Conservation (phyloP, 805 yeast species). For the Diddensiella transvaalensis region DNA sequence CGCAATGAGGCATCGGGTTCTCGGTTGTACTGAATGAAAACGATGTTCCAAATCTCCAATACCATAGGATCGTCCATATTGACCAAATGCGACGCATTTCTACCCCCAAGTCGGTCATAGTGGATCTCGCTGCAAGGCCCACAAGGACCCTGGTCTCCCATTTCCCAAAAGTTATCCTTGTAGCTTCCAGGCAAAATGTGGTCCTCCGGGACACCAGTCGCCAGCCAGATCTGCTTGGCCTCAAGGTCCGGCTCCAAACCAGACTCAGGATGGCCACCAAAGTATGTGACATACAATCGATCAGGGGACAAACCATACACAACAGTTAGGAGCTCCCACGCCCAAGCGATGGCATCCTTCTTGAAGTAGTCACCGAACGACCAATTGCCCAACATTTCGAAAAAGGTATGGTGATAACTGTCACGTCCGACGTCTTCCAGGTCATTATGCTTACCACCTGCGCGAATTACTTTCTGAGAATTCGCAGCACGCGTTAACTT, state of each 20-base stretch:
- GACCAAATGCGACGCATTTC: constrained; percentile 88
- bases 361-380: constrained; percentile 99
- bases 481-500: constrained; percentile 83
- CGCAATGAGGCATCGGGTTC: constrained; percentile 79
- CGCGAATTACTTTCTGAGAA: constrained; percentile 98
- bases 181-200: constrained; percentile 91
- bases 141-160: constrained; percentile 99
- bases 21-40: constrained; percentile 94
- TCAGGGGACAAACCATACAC: constrained; percentile 76
- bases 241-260: constrained; percentile 93
- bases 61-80: constrained; percentile 98
- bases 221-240: constrained; percentile 82
- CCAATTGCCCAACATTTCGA: constrained; percentile 99
- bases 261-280: constrained; percentile 81
- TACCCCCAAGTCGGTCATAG: constrained; percentile 96
- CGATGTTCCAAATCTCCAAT: constrained; percentile 96
- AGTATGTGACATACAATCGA: constrained; percentile 91
- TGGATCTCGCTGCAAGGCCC: constrained; percentile 99
- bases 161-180: constrained; percentile 97
- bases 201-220: constrained; percentile 83
- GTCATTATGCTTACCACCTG: constrained; percentile 97
- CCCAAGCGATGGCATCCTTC: constrained; percentile 80
- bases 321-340: constrained; percentile 88
- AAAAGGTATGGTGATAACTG: constrained; percentile 96
- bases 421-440: constrained; percentile 98